Evolutionary conservation across 2,329 filamentous ascomycete genomes (phyloP), one percentile per base, ranked within the genome.

Genomic region (Diaporthe caulivora): DNA sequence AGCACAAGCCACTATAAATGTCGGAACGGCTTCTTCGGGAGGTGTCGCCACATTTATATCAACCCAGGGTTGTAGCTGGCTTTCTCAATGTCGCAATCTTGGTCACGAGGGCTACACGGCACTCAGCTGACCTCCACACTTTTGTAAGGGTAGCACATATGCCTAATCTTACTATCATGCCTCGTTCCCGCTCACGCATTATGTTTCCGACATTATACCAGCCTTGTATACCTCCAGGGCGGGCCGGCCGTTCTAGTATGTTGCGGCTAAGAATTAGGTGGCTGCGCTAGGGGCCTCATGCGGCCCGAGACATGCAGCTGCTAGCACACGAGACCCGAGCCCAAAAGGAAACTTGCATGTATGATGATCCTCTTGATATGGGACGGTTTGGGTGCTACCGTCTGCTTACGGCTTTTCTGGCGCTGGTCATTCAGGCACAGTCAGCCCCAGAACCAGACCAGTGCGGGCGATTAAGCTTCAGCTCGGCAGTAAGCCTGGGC

Each of bases 361-460:
- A 67, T 53, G 47, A 53, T 26, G 44, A 53, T 67, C 62, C 47
- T 31, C 17, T 65, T 53, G 6, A 60, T 29, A 17, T 34, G 9
- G n/a, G 44, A n/a, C 62, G 15, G 8, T 53, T 67, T 53, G 26
- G 40, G 62, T 40, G 15, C n/a, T n/a, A 67, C 62, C 18, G 1
- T 21, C 62, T 51, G 44, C 62, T 53, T 53, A 53, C 40, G 29
- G n/a, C n/a, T 13, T 47, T 53, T n/a, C 2, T 53, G 62, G 44
- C 62, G 62, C 62, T 26, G 44, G 62, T 67, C 62, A 31, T 44
- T 21, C 18, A n/a, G 29, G 5, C 6, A 64, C 62, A 67, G 47
- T 40, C 62, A 67, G 62, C n/a, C n/a, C n/a, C n/a, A n/a, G n/a
- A n/a, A n/a, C 26, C 26, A 67, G 47, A 53, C 47, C 15, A 65